Evolutionary conservation across 352 stramenopile genomes (phyloP).

Genomic region (Phytopythium sindhum): DNA sequence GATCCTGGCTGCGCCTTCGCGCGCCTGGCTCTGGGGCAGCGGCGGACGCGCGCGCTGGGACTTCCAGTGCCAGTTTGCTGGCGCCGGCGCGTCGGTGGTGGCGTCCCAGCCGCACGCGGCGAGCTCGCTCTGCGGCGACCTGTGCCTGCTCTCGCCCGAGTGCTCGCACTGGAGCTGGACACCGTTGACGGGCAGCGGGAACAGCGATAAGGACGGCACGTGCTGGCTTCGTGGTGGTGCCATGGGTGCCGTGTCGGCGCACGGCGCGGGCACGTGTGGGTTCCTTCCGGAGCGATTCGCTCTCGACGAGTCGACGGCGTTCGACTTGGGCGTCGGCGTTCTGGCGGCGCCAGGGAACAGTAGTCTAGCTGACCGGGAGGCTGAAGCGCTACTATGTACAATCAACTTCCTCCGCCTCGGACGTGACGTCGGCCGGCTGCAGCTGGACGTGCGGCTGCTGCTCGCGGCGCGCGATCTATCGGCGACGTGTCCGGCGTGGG

Average conservation of each 20-base stretch:
- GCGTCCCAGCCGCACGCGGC: slow-evolving; percentile 14
- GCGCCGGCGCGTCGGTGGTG: slow-evolving; percentile 10
- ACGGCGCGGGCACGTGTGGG: slow-evolving; percentile 14
- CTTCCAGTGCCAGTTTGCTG: slow-evolving; percentile 31
- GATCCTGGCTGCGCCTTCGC: background rate
- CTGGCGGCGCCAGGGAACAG: slow-evolving; percentile 3
- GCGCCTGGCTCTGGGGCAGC: slow-evolving; percentile 20
- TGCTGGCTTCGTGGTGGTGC: slow-evolving; percentile 29
- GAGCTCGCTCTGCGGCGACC: slow-evolving; percentile 26
- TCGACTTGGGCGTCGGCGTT: slow-evolving; percentile 17
- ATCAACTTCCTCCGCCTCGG: slow-evolving; percentile 31
- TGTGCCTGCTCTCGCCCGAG: slow-evolving; percentile 19
- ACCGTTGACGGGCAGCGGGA: background rate
- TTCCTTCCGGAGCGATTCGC: slow-evolving; percentile 22
- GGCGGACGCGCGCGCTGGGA: slow-evolving; percentile 26
- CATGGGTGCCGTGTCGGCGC: slow-evolving; percentile 10
- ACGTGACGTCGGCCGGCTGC: slow-evolving; percentile 15
- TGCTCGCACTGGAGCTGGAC: slow-evolving; percentile 46
- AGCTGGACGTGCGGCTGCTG: slow-evolving; percentile 27
- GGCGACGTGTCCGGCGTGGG: slow-evolving; percentile 10
- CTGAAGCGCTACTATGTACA: slow-evolving; percentile 18
- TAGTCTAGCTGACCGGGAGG: slow-evolving; percentile 19
- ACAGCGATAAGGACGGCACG: slow-evolving; percentile 12
- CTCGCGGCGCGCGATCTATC: slow-evolving; percentile 29
- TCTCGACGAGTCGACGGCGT: slow-evolving; percentile 17